Percentiles rank a stretch among this genome's conserved stretches.
Conservation (phyloP, 2,329 filamentous ascomycete species). For the Ceratocystis colombiana region DNA sequence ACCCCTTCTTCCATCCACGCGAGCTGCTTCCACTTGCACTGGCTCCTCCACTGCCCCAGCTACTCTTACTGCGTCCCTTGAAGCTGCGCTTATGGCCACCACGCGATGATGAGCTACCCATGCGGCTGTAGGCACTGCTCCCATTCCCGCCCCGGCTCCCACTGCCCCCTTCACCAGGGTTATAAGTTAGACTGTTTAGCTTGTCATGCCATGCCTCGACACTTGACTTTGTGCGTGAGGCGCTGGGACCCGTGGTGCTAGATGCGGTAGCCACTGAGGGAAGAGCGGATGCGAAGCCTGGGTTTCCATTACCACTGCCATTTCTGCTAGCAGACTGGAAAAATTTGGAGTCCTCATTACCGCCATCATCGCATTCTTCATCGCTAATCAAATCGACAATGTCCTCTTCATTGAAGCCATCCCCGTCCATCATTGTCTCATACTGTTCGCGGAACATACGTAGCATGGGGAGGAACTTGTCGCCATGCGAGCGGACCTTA, state of each 20-base stretch:
- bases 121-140: background rate
- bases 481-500: constrained; percentile 53
- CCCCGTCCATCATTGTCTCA: constrained; percentile 39
- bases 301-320: constrained; percentile 29
- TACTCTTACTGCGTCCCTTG: background rate
- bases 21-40: background rate
- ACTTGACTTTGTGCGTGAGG: constrained; percentile 26
- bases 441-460: constrained; percentile 40
- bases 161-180: constrained; percentile 9
- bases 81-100: background rate
- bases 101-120: background rate
- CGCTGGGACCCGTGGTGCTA: background rate
- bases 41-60: constrained; percentile 12
- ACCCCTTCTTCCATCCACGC: too few relatives aligned
- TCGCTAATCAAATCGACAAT: constrained; percentile 49
- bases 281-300: background rate
- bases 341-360: constrained; percentile 40
- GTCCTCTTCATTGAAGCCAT: constrained; percentile 31
- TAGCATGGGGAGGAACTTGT: constrained; percentile 50
- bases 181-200: constrained; percentile 15
- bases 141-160: background rate
- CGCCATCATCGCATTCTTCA: constrained; percentile 33
- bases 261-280: constrained; percentile 1
- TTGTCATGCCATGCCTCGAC: constrained; percentile 18
- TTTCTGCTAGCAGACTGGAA: constrained; percentile 37